These are phyloP conservation scores for Blepharisma undulans DNA, from an alignment of 169 alveolate species.

Conservation along the genomic window DNA sequence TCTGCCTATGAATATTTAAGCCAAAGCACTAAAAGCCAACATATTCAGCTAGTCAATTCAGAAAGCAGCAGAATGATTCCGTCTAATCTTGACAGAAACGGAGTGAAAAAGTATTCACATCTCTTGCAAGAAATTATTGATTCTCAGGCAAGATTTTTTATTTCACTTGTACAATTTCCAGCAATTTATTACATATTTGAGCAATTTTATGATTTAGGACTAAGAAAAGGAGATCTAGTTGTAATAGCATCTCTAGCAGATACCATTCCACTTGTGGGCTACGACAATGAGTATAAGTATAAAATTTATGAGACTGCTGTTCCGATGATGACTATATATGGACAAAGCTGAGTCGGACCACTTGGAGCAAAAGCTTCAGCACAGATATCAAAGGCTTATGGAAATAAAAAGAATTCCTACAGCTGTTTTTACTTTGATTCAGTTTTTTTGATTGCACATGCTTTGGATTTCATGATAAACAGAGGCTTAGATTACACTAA, in stretches of 20 bases:
- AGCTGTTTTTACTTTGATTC: slow-evolving; percentile 13
- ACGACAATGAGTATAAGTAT: neutral
- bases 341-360: neutral
- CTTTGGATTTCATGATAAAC: neutral
- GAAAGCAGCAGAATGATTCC: neutral
- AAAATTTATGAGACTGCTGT: neutral
- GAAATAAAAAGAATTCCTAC: neutral
- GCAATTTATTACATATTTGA: neutral
- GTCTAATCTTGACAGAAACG: neutral
- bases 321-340: neutral
- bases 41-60: neutral
- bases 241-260: neutral
- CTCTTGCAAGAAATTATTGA: neutral
- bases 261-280: neutral
- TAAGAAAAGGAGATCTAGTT: slow-evolving; percentile 26
- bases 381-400: neutral
- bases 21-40: neutral
- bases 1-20: neutral
- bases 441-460: neutral
- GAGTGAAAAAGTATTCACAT: neutral
- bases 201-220: slow-evolving; percentile 10
- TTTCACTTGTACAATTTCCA: neutral
- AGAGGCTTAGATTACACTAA: neutral
- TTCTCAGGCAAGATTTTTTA: neutral
- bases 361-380: neutral